Base-by-base conservation (phyloP, 78 protist species). In the Guillardia theta region DNA sequence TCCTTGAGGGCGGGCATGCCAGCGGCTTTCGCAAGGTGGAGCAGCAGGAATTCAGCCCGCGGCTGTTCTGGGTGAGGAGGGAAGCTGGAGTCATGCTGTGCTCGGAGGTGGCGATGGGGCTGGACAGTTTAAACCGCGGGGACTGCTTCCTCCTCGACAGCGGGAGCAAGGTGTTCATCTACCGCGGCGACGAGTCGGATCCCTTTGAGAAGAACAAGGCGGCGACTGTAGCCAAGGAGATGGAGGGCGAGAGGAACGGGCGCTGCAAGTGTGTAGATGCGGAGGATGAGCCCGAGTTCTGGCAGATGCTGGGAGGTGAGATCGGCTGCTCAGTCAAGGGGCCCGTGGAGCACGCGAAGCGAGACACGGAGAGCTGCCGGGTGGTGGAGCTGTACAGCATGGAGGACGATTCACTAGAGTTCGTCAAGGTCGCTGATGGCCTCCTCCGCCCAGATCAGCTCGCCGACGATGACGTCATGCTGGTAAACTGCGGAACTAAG, bases 91-190 rank as follows among this genome's bases (percentile, higher is more conserved):
- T 64, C 43, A 76, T 43, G 30, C 80, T 37, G 4, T n/a, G 27
- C 36, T 21, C 0, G 22, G 36, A 43, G 64, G 94, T 92, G 6
- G 46, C 41, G 46, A 0, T 22, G 33, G 0, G 19, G n/a, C 21
- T 48, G n/a, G 30, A 44, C 4, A 19, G 44, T 2, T 54, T 92
- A 58, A 92, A 92, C 88, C 21, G 12, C 30, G 93, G 92, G 3
- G 94, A 92, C 88, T 77, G 70, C 33, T 92, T 64, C 94, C 6
- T 92, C 48, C 94, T 92, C 54, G 94, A 92, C 83, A 70, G 83
- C 41, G 83, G 83, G 46, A 70, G 8, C 83, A 70, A 70, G 83
- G 45, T 70, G 46, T 70, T 70, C 41, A 1, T 70, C 36, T 70
- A 33, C 83, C 83, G 83, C 41, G 83, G 83, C 6, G 83, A 70